phyloP scores from a whole-genome alignment of 176 grass and related monocot species.

The Avena eriantha region DNA sequence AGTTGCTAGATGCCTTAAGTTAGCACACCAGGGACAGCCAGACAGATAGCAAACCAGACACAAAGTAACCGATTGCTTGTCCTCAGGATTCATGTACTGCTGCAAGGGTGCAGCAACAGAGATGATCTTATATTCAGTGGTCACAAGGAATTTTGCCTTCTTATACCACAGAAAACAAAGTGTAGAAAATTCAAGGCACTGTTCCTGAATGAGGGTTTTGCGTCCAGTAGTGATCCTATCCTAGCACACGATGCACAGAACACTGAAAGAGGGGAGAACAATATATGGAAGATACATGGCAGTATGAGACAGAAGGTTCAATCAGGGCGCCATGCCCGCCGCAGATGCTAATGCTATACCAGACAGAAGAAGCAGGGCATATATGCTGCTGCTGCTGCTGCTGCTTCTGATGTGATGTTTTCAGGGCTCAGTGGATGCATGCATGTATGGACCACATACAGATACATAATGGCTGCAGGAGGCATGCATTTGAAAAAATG shows the following conservation, averaged over 20 bases:
- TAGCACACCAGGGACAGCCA: conserved; percentile 20
- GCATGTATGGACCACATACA: conserved; percentile 49
- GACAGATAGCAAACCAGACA: conserved; percentile 37
- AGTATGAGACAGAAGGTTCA: conserved; percentile 44
- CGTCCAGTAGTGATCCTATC: background rate
- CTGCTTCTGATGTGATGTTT: conserved; percentile 17
- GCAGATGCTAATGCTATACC: conserved; percentile 26
- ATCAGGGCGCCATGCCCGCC: conserved; percentile 36
- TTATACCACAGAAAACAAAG: background rate
- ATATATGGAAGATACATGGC: conserved; percentile 8
- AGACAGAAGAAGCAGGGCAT: conserved; percentile 38
- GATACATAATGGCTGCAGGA: conserved; percentile 25
- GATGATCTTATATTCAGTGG: conserved; percentile 15
- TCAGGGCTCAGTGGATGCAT: conserved; percentile 37
- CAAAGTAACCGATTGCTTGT: conserved; percentile 42
- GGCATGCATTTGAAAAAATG: conserved; percentile 12
- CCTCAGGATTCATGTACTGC: conserved; percentile 39
- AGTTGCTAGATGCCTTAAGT: conserved; percentile 22
- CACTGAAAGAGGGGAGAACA: background rate
- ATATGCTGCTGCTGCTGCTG: background rate
- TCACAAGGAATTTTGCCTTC: conserved; percentile 32
- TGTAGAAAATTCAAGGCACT: background rate
- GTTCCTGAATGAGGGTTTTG: background rate
- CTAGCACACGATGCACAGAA: background rate
- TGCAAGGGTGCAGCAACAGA: conserved; percentile 24